These are phyloP conservation scores for Coccomyxa sp. DNA, from an alignment of 139 green algal genomes.

Conservation along the genomic window DNA sequence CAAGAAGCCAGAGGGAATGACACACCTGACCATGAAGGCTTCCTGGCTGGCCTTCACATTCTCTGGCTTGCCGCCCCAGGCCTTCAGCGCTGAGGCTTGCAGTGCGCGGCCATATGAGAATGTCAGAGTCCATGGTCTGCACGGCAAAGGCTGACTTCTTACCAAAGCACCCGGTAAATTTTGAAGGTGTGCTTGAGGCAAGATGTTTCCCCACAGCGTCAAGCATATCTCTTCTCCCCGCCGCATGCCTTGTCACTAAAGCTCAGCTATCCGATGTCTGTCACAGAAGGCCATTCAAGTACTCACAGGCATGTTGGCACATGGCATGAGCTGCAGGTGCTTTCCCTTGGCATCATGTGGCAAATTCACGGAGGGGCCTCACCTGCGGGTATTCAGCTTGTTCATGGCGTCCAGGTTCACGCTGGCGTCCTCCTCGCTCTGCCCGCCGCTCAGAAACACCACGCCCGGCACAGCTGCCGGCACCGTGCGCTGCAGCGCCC, in stretches of 20 bases:
- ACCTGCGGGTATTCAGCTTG: slow-evolving; percentile 20
- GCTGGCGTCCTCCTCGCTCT: slow-evolving; percentile 83
- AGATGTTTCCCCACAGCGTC: too few relatives aligned
- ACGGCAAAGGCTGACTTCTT: too few relatives aligned
- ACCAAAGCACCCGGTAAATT: too few relatives aligned
- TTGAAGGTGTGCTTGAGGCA: too few relatives aligned
- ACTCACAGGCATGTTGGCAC: too few relatives aligned
- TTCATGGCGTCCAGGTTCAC: slow-evolving; percentile 75
- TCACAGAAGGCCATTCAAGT: too few relatives aligned
- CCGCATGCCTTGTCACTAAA: too few relatives aligned
- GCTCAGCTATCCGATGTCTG: too few relatives aligned
- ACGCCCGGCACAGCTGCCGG: slow-evolving; percentile 71
- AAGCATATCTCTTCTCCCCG: too few relatives aligned
- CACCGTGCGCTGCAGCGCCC: slow-evolving; percentile 71
- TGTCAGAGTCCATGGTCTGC: slow-evolving; percentile 81
- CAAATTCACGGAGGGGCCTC: neutral
- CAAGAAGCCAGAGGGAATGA: neutral
- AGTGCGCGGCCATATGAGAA: slow-evolving; percentile 88
- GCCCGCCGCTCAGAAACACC: slow-evolving; percentile 70
- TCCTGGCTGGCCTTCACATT: slow-evolving; percentile 55
- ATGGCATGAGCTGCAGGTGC: too few relatives aligned
- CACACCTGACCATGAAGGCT: slow-evolving; percentile 52
- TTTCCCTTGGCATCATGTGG: too few relatives aligned
- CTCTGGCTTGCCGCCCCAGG: slow-evolving; percentile 65
- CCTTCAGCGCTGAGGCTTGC: slow-evolving; percentile 64